Percentiles rank a stretch among this genome's conserved stretches.
Evolutionary conservation across 108 stramenopile genomes (phyloP).

Genomic region (Cylindrotheca closterium): DNA sequence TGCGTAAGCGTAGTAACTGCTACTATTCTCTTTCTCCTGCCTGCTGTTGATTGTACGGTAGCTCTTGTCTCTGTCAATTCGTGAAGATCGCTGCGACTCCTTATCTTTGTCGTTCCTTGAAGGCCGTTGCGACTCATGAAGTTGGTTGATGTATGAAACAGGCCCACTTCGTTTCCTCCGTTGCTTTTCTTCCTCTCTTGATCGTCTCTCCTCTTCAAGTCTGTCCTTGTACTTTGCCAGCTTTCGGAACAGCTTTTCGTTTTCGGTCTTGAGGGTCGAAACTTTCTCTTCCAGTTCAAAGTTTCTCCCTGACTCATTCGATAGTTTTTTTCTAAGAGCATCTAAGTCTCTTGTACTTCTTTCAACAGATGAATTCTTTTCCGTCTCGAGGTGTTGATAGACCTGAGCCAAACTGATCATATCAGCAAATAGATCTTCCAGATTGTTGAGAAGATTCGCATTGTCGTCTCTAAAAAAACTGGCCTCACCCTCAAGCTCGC

Average conservation of each 20-base stretch:
- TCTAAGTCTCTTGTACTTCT: conserved; percentile 8
- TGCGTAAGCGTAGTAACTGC: too few relatives aligned
- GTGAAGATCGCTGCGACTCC: neutral
- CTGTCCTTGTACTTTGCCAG: conserved; percentile 30
- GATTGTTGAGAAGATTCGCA: conserved; percentile 17
- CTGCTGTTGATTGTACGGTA: too few relatives aligned
- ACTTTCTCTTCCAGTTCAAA: conserved; percentile 13
- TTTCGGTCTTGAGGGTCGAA: conserved; percentile 21
- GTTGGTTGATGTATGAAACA: conserved; percentile 63
- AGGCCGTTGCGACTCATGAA: conserved; percentile 25
- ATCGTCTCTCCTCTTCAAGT: conserved; percentile 30
- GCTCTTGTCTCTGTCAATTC: conserved; percentile 13
- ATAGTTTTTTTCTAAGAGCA: conserved; percentile 13
- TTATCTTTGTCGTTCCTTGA: conserved; percentile 9
- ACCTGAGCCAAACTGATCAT: conserved; percentile 34
- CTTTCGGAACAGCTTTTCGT: conserved; percentile 34
- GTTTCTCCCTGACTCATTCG: conserved; percentile 13
- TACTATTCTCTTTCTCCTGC: too few relatives aligned
- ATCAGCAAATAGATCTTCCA: conserved; percentile 43
- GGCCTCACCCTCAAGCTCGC: conserved; percentile 5
- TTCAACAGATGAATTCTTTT: conserved; percentile 4
- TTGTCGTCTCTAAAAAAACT: neutral
- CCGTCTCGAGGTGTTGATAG: conserved; percentile 27
- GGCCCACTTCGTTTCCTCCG: conserved; percentile 37
- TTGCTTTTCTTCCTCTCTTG: conserved; percentile 13